Conservation (phyloP, 345 rosid species). For the Eucalyptus cloeziana region DNA sequence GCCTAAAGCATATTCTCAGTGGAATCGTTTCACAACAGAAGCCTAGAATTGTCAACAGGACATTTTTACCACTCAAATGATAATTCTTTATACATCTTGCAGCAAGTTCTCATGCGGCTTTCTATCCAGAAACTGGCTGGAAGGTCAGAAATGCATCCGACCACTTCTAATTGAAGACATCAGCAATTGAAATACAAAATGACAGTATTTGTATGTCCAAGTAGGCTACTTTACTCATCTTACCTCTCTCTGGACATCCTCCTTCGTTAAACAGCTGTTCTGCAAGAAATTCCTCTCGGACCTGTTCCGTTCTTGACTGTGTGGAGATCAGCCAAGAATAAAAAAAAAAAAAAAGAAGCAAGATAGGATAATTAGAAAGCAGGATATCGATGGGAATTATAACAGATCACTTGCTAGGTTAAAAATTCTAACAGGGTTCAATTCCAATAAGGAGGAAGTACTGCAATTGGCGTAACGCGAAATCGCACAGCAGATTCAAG, state of each 20-base stretch:
- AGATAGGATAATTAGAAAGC: neutral
- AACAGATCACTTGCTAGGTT: neutral
- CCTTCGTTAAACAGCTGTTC: neutral
- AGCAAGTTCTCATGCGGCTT: neutral
- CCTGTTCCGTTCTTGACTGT: neutral
- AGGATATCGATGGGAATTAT: neutral
- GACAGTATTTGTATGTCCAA: neutral
- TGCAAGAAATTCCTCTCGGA: neutral
- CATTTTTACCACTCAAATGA: neutral
- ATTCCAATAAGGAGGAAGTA: neutral
- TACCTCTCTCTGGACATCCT: neutral
- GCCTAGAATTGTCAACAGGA: neutral
- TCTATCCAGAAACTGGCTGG: neutral
- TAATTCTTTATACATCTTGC: neutral
- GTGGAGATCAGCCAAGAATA: neutral
- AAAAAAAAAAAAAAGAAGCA: neutral
- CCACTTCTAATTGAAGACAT: neutral
- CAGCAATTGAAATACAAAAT: neutral
- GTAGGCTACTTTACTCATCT: neutral
- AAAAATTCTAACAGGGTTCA: neutral
- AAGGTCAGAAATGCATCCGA: neutral
- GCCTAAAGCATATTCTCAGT: neutral
- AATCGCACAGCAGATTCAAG: neutral
- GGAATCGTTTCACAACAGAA: neutral
- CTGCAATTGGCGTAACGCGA: neutral